These are phyloP conservation scores for Kwoniella heveanensis DNA, from an alignment of 768 basidiomycete genomes.

Conservation along the genomic window DNA sequence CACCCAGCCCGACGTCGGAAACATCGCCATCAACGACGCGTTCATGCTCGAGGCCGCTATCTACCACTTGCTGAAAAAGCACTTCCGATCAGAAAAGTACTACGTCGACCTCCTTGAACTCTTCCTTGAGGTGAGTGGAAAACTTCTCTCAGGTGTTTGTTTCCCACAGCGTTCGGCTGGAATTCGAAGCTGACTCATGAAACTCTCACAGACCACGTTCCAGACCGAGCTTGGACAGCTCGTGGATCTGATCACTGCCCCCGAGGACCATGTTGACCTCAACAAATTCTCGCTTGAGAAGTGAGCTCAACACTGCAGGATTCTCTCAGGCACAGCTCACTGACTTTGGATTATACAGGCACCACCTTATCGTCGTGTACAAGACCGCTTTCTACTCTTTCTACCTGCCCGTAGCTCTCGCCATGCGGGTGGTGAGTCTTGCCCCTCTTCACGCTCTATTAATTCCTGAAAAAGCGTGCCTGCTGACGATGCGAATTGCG, in stretches of 20 bases:
- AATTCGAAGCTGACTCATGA: conserved; percentile 8
- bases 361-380: conserved; percentile 89
- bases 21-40: conserved; percentile 91
- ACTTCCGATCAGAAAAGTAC: conserved; percentile 77
- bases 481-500: too few relatives aligned
- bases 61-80: conserved; percentile 81
- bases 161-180: too few relatives aligned
- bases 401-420: conserved; percentile 95
- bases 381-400: conserved; percentile 98
- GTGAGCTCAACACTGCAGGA: conserved; percentile 57
- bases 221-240: conserved; percentile 96
- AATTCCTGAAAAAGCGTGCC: too few relatives aligned
- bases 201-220: conserved; percentile 63
- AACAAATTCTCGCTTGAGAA: conserved; percentile 82
- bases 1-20: conserved; percentile 63
- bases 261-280: conserved; percentile 84
- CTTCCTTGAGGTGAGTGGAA: conserved; percentile 72
- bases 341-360: conserved; percentile 59
- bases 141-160: too few relatives aligned
- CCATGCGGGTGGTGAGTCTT: conserved; percentile 70
- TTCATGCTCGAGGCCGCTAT: conserved; percentile 96
- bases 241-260: conserved; percentile 92
- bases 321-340: conserved; percentile 11
- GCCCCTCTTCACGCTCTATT: neutral
- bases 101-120: conserved; percentile 89